A percentile compares a stretch with the other conserved stretches of the same genome.
Evolutionary conservation across 2,329 filamentous ascomycete genomes (phyloP).

Genomic region (Endoconidiophora laricicola): DNA sequence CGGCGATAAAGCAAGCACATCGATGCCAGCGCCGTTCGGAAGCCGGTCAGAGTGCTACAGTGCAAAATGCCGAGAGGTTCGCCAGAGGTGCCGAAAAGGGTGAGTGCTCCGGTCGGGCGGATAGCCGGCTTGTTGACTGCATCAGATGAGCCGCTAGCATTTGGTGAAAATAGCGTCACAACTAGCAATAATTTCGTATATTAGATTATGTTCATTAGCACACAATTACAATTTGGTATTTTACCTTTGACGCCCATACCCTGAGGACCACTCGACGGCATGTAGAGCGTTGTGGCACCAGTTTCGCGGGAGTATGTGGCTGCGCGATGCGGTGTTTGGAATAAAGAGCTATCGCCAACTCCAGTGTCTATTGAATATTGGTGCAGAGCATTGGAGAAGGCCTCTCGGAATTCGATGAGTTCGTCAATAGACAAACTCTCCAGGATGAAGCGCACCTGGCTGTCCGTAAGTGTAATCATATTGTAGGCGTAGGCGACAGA

Average conservation of each 20-base stretch:
- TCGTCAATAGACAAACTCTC: slow-evolving; percentile 36
- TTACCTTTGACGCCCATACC: slow-evolving; percentile 53
- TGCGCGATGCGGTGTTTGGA: slow-evolving; percentile 39
- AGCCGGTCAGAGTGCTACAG: slow-evolving; percentile 59
- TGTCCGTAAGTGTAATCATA: slow-evolving; percentile 41
- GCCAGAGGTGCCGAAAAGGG: slow-evolving; percentile 48
- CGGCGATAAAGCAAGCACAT: slow-evolving; percentile 50
- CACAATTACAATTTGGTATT: slow-evolving; percentile 4
- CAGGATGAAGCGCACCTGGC: slow-evolving; percentile 36
- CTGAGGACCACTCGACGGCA: slow-evolving; percentile 49
- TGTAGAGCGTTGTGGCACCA: slow-evolving; percentile 50
- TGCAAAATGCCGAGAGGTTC: slow-evolving; percentile 51
- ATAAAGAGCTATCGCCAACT: slow-evolving; percentile 24
- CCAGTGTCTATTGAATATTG: slow-evolving; percentile 43
- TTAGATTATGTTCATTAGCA: too few relatives aligned
- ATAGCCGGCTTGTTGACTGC: slow-evolving; percentile 20
- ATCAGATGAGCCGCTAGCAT: slow-evolving; percentile 14
- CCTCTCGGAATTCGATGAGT: slow-evolving; percentile 32
- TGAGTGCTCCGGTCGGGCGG: slow-evolving; percentile 48
- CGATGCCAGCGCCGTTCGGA: slow-evolving; percentile 60
- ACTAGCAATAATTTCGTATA: slow-evolving; percentile 24
- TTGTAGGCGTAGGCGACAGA: slow-evolving; percentile 22
- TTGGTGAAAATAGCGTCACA: slow-evolving; percentile 40
- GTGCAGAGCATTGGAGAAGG: slow-evolving; percentile 36
- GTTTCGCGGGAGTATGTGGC: slow-evolving; percentile 30